phyloP scores from a whole-genome alignment of 2,329 filamentous ascomycete genomes.

The Escovopsis sp. region DNA sequence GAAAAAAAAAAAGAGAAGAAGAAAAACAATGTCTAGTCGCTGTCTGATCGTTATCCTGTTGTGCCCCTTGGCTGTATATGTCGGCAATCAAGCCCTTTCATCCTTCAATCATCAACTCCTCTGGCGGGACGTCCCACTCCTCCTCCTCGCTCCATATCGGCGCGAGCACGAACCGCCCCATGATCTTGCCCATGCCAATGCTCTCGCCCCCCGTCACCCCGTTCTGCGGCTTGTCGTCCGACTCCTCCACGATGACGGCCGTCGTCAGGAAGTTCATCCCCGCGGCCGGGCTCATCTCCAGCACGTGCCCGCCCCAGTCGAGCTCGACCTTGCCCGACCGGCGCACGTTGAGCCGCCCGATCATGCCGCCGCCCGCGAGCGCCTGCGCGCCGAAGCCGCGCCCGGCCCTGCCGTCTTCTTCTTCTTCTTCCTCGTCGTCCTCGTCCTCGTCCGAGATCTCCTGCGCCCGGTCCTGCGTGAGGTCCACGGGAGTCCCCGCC shows the following conservation, averaged over 20 bases:
- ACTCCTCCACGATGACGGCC: constrained; percentile 44
- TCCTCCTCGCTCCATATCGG: constrained; percentile 44
- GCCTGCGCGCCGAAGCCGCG: constrained; percentile 24
- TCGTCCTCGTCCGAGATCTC: constrained; percentile 8
- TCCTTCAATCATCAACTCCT: constrained; percentile 15
- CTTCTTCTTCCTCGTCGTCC: constrained; percentile 15
- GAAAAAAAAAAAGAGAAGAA: constrained; percentile 12
- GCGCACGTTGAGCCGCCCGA: constrained; percentile 45
- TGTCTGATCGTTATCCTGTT: too few relatives aligned
- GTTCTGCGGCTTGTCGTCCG: constrained; percentile 33
- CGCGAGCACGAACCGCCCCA: constrained; percentile 46
- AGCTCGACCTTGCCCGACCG: constrained; percentile 48
- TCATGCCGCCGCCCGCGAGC: constrained; percentile 37
- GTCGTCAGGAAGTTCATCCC: constrained; percentile 43
- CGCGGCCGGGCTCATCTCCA: constrained; percentile 37
- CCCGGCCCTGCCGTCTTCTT: constrained; percentile 19
- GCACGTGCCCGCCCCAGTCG: constrained; percentile 44
- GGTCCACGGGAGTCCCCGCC: constrained; percentile 22
- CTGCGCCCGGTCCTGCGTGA: constrained; percentile 21
- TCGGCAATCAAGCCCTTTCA: too few relatives aligned
- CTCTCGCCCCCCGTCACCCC: constrained; percentile 33
- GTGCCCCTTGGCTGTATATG: too few relatives aligned
- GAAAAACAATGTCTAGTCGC: too few relatives aligned
- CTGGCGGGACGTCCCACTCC: constrained; percentile 34
- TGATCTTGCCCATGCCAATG: constrained; percentile 48